Percentiles rank a stretch among this genome's conserved stretches.
phyloP scores from a whole-genome alignment of 1,139 yeast species.

The Candida tropicalis region DNA sequence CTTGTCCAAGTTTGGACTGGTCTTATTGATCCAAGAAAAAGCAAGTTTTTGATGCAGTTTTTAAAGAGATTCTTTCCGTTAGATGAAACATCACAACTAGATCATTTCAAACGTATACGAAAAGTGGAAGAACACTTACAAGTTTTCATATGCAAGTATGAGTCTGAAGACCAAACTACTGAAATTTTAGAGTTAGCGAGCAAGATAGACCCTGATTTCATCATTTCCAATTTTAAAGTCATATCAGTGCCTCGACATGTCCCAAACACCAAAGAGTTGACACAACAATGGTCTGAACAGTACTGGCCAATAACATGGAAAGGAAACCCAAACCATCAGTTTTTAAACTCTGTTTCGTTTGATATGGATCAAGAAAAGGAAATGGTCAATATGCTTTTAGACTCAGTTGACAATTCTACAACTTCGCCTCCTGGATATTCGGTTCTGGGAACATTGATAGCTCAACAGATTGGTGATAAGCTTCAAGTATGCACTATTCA shows the following conservation, averaged over 20 bases:
- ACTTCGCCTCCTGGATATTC: background rate
- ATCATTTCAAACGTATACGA: conserved; percentile 38
- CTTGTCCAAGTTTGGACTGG: conserved; percentile 62
- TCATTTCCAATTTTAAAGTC: conserved; percentile 14
- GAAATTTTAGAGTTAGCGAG: conserved; percentile 20
- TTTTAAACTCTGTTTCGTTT: conserved; percentile 53
- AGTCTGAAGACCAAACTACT: conserved; percentile 18
- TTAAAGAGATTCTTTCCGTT: conserved; percentile 30
- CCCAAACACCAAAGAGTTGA: conserved; percentile 61
- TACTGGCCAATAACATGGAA: conserved; percentile 95
- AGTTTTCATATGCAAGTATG: conserved; percentile 33
- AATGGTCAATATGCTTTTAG: conserved; percentile 35
- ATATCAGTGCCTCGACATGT: conserved; percentile 37
- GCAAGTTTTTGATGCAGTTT: conserved; percentile 30
- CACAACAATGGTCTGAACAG: conserved; percentile 60
- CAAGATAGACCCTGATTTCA: conserved; percentile 16
- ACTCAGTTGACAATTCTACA: conserved; percentile 11
- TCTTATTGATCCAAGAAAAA: conserved; percentile 31
- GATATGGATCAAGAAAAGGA: conserved; percentile 46
- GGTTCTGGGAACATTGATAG: conserved; percentile 13
- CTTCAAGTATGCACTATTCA: conserved; percentile 22
- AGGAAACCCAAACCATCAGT: conserved; percentile 85
- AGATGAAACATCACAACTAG: conserved; percentile 24
- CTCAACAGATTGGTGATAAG: conserved; percentile 3
- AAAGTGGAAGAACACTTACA: conserved; percentile 22